Evolutionary conservation across 192 early-diverging fungal genomes (phyloP).

Genomic region (Kappamyces sp.): DNA sequence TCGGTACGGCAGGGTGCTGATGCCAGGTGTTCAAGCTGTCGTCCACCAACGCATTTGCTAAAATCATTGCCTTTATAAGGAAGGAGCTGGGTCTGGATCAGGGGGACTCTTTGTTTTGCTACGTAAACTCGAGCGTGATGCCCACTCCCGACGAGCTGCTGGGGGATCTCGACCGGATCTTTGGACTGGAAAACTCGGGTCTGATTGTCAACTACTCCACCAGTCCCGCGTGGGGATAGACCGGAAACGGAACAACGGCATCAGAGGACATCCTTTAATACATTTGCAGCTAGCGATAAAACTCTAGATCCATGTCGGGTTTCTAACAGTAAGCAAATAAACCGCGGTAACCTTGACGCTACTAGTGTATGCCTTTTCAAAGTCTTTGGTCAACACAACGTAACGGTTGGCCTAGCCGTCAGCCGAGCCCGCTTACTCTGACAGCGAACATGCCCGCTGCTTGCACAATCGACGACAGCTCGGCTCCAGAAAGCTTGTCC

Average conservation of each 20-base stretch:
- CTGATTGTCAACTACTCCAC: conserved; percentile 6
- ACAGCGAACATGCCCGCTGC: conserved; percentile 98
- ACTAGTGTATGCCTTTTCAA: conserved; percentile 91
- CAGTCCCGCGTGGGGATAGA: conserved; percentile 9
- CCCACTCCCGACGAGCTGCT: conserved; percentile 3
- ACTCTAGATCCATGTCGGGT: conserved; percentile 88
- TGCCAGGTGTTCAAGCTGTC: conserved; percentile 12
- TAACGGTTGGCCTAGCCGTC: conserved; percentile 74
- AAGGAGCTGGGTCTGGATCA: conserved; percentile 1
- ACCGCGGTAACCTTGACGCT: conserved; percentile 65
- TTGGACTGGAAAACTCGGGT: neutral
- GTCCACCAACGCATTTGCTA: neutral
- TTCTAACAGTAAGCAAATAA: conserved; percentile 33
- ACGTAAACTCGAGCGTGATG: conserved; percentile 4
- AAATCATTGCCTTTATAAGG: conserved; percentile 4
- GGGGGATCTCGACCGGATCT: conserved; percentile 1
- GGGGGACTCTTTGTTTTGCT: neutral
- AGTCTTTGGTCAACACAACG: conserved; percentile 87
- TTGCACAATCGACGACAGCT: conserved; percentile 97
- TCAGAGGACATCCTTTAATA: neutral
- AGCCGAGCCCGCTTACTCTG: conserved; percentile 44
- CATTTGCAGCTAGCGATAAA: conserved; percentile 72
- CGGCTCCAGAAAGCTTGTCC: conserved; percentile 94
- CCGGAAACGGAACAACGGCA: neutral
- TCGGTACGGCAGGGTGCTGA: too few species aligned